A percentile compares a stretch with the other conserved stretches of the same genome.
Evolutionary conservation across 768 basidiomycete genomes (phyloP).

Genomic region (Exidia glandulosa): DNA sequence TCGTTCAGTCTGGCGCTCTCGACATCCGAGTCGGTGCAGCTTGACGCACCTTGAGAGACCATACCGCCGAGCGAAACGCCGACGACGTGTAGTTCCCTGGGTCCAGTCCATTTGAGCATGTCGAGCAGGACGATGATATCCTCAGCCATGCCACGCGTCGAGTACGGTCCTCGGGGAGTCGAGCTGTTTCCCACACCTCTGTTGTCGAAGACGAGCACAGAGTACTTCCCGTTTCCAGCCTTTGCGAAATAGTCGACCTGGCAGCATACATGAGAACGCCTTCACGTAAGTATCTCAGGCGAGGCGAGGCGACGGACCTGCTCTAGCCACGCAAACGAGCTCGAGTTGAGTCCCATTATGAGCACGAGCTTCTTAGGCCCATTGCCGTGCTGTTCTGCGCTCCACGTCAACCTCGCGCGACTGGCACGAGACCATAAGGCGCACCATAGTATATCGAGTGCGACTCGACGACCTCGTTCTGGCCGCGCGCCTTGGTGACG

Average conservation of each 20-base stretch:
- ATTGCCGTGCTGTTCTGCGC: slow-evolving; percentile 53
- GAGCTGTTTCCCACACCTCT: slow-evolving; percentile 71
- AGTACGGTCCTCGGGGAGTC: slow-evolving; percentile 63
- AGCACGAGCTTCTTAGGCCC: slow-evolving; percentile 57
- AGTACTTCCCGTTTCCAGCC: slow-evolving; percentile 33
- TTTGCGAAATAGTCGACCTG: slow-evolving; percentile 57
- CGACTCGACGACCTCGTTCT: slow-evolving; percentile 41
- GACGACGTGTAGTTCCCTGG: slow-evolving; percentile 55
- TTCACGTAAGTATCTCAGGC: not conserved
- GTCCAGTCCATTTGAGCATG: slow-evolving; percentile 57
- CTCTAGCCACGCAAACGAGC: slow-evolving; percentile 48
- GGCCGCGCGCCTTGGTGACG: slow-evolving; percentile 40
- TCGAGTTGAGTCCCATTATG: slow-evolving; percentile 53
- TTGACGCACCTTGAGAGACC: slow-evolving; percentile 57
- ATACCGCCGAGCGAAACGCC: slow-evolving; percentile 74
- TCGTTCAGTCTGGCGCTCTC: not conserved
- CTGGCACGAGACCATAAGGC: not conserved
- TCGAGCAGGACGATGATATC: slow-evolving; percentile 59
- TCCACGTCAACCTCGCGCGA: not conserved
- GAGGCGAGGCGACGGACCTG: not conserved
- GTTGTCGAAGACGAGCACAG: slow-evolving; percentile 71
- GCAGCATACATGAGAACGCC: not conserved
- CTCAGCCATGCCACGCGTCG: slow-evolving; percentile 68
- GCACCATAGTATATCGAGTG: slow-evolving; percentile 59
- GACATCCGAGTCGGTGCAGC: not conserved